Evolutionary conservation across 306 rosid species (phyloP).

Genomic region (Coriaria nepalensis): DNA sequence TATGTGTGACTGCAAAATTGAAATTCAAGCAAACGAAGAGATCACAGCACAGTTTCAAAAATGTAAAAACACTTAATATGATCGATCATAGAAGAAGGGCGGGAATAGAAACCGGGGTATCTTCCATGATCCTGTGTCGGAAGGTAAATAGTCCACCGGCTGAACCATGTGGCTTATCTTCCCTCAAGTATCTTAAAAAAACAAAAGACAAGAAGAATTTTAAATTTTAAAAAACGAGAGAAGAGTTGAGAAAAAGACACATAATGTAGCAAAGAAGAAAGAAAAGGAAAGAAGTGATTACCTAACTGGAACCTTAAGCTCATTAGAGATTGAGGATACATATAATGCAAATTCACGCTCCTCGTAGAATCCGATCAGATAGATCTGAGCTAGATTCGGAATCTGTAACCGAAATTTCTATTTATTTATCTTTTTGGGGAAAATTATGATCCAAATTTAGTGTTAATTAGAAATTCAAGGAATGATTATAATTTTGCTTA

Average conservation of each 20-base stretch:
- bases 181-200: constrained; percentile 62
- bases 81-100: constrained; percentile 13
- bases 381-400: constrained; percentile 72
- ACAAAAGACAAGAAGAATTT: constrained; percentile 7
- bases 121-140: constrained; percentile 88
- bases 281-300: constrained; percentile 8
- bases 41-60: background rate
- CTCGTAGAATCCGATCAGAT: constrained; percentile 85
- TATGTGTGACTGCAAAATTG: constrained; percentile 56
- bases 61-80: constrained; percentile 2
- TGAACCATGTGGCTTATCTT: constrained; percentile 91
- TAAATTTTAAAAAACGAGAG: constrained; percentile 1
- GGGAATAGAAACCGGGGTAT: constrained; percentile 46
- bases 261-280: constrained; percentile 3
- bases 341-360: constrained; percentile 84
- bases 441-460: no score
- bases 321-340: constrained; percentile 79
- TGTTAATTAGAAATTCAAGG: background rate
- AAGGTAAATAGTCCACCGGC: constrained; percentile 91
- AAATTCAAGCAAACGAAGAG: constrained; percentile 1
- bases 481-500: constrained; percentile 9
- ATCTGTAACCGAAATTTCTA: constrained; percentile 51
- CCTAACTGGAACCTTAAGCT: constrained; percentile 89
- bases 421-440: no score
- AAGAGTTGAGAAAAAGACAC: constrained; percentile 2